Evolutionary conservation across 176 grass and related monocot species (phyloP).

Genomic region (Avena sativa): DNA sequence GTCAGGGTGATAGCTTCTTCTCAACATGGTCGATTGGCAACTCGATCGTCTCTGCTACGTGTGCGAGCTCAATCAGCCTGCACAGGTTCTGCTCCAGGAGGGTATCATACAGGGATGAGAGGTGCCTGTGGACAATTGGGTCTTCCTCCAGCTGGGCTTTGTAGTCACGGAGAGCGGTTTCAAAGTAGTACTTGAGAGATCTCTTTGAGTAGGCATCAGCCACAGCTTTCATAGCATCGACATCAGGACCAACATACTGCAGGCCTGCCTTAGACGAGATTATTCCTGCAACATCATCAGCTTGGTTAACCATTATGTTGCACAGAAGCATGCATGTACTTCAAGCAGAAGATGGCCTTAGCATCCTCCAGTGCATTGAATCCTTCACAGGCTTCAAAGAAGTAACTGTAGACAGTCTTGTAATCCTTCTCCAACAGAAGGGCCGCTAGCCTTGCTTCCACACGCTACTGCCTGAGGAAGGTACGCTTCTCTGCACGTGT

Average conservation of each 20-base stretch:
- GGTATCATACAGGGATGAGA: conserved; percentile 82
- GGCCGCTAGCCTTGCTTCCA: conserved; percentile 79
- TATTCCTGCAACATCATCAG: conserved; percentile 25
- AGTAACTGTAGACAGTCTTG: conserved; percentile 92
- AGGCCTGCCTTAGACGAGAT: conserved; percentile 24
- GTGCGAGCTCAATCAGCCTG: conserved; percentile 78
- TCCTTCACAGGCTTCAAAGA: conserved; percentile 74
- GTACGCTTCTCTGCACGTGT: conserved; percentile 82
- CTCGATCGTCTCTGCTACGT: conserved; percentile 76
- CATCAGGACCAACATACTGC: conserved; percentile 30
- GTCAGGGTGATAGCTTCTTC: conserved; percentile 67
- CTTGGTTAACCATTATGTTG: conserved; percentile 32
- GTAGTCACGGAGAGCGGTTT: conserved; percentile 73
- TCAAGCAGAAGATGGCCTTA: conserved; percentile 32
- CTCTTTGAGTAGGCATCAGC: conserved; percentile 71
- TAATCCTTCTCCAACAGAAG: conserved; percentile 89
- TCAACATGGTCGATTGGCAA: conserved; percentile 73
- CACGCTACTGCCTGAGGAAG: conserved; percentile 74
- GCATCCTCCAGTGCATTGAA: conserved; percentile 28
- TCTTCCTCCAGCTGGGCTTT: conserved; percentile 78
- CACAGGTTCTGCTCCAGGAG: conserved; percentile 86
- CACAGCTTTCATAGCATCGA: conserved; percentile 49
- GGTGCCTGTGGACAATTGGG: conserved; percentile 81
- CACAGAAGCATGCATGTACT: conserved; percentile 39
- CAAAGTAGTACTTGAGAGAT: conserved; percentile 83